Conservation (phyloP, 2,329 filamentous ascomycete genomes). For the Diaporthe sp. region DNA sequence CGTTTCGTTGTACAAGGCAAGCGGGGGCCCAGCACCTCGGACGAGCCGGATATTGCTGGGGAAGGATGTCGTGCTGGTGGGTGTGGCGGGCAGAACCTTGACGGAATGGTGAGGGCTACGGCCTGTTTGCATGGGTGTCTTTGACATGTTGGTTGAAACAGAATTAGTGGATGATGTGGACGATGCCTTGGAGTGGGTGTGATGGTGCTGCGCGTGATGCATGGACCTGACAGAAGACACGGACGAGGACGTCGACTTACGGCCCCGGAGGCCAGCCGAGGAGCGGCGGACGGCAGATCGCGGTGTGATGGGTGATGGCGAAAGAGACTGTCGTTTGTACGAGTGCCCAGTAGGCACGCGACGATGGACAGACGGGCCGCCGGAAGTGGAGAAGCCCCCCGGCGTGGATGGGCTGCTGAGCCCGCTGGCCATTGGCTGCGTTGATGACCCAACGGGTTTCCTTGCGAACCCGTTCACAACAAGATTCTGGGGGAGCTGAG, state of each 20-base stretch:
- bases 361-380: slow-evolving; percentile 41
- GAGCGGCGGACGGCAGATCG: slow-evolving; percentile 87
- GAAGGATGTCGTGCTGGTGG: slow-evolving; percentile 76
- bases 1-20: slow-evolving; percentile 70
- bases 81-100: slow-evolving; percentile 94
- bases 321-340: slow-evolving; percentile 84
- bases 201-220: slow-evolving; percentile 77
- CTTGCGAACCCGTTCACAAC: slow-evolving; percentile 64
- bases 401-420: slow-evolving; percentile 50
- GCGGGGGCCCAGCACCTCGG: slow-evolving; percentile 66
- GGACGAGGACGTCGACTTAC: slow-evolving; percentile 96
- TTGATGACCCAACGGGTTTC: slow-evolving; percentile 38
- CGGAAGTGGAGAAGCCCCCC: slow-evolving; percentile 46
- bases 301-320: slow-evolving; percentile 89
- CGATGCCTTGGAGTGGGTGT: slow-evolving; percentile 93
- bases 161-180: slow-evolving; percentile 89
- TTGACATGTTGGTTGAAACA: slow-evolving; percentile 76
- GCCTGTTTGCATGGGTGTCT: slow-evolving; percentile 72
- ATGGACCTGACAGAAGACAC: slow-evolving; percentile 94
- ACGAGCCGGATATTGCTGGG: slow-evolving; percentile 90
- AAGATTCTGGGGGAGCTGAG: slow-evolving; percentile 63
- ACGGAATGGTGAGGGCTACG: slow-evolving; percentile 90
- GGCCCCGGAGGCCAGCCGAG: slow-evolving; percentile 85
- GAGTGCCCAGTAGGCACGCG: slow-evolving; percentile 54
- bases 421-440: slow-evolving; percentile 40